Percentiles rank a stretch among this genome's conserved stretches.
Conservation (phyloP, 2,329 filamentous ascomycete species). For the Phialocephala sp. region DNA sequence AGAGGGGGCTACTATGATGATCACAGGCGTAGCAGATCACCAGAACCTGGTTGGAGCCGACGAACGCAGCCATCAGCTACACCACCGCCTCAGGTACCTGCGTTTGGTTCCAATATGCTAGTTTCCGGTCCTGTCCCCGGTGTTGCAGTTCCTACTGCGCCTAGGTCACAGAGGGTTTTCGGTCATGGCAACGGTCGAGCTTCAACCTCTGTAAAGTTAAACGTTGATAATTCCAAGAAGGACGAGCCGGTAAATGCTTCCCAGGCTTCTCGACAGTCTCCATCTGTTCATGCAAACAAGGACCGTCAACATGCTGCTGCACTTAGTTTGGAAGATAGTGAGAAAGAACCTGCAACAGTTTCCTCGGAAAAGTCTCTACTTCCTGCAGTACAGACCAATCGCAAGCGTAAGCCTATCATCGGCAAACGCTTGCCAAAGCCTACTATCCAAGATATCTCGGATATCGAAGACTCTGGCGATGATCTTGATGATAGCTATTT, state of each 20-base stretch:
- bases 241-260: not conserved
- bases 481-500: conserved; percentile 43
- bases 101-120: conserved; percentile 51
- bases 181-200: not conserved
- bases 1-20: conserved; percentile 64
- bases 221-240: not conserved
- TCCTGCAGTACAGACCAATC: conserved; percentile 8
- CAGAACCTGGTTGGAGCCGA: conserved; percentile 41
- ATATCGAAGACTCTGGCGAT: conserved; percentile 38
- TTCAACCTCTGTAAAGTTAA: not conserved
- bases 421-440: conserved; percentile 30
- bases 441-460: conserved; percentile 11
- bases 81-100: conserved; percentile 58
- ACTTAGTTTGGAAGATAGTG: not conserved
- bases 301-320: not conserved
- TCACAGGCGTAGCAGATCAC: conserved; percentile 45
- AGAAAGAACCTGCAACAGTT: not conserved
- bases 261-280: not conserved
- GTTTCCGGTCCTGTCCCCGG: conserved; percentile 33
- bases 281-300: not conserved
- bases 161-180: conserved; percentile 26
- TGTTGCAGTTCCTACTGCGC: conserved; percentile 39
- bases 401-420: conserved; percentile 29
- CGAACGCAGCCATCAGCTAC: conserved; percentile 53
- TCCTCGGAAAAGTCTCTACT: not conserved